Base-by-base conservation (phyloP, 768 basidiomycete genomes). In the Dictyophora rubrovolvata region DNA sequence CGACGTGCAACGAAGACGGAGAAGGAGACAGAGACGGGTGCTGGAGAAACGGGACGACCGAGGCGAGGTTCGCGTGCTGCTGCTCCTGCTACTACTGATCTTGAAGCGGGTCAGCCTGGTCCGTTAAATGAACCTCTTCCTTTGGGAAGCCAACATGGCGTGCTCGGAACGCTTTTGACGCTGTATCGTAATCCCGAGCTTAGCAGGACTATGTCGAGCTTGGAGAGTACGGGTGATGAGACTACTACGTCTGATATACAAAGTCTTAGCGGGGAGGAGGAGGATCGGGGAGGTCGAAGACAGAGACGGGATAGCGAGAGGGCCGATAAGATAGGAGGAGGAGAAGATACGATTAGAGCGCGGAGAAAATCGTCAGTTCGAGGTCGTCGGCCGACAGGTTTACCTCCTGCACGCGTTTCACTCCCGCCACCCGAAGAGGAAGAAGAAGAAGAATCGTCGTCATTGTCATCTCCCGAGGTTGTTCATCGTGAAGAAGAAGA, bases 141-240 rank as follows among this genome's bases (percentile, higher is more conserved):
- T 21, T 48, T 57, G 8, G 46, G 46, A 10, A 47, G 23, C 8
- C 47, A 48, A 17, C 42, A 50, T 16, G 56, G 56, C 5, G 48
- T 57, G 17, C 56, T 57, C 16, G 28, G 33, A 20, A 57, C 56
- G 7, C 56, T 57, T 14, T 48, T 57, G 6, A 48, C 47, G 18
- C 21, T 57, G 20, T 57, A 57, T 33, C 17, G 36, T 33, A 21
- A 42, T n/a, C 42, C 42, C 11, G n/a, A 12, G 12, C n/a, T 17
- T 8, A 48, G 22, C 20, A 33, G 18, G 23, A 49, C 21, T n/a
- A 36, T 21, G 22, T 48, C 42, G 17, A 50, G 47, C 14, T 16
- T 48, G 48, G 56, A 11, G 6, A 28, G 11, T 36, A 34, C 23
- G 18, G 33, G 56, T 17, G 20, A 14, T 20, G 17, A 46, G 9